Conservation (phyloP, 805 yeast genomes). For the Torulaspora maleeae region DNA sequence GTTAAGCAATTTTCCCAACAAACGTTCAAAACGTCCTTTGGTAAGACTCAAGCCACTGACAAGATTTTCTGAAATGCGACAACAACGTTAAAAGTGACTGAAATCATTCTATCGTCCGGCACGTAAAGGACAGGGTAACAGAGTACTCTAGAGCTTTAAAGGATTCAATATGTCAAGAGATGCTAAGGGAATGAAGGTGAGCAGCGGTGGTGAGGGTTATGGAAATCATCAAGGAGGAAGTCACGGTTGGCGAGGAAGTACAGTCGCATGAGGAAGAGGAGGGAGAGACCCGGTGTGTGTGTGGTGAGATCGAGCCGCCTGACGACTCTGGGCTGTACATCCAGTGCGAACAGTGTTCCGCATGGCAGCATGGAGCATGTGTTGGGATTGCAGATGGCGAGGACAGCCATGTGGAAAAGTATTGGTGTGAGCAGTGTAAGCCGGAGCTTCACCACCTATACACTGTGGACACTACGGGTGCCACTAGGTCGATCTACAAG, state of each 20-base stretch:
- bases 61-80: too few relatives aligned
- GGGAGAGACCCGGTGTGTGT: slow-evolving; percentile 44
- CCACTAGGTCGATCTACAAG: slow-evolving; percentile 28
- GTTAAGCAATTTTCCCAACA: not conserved
- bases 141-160: not conserved
- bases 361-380: slow-evolving; percentile 97
- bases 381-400: slow-evolving; percentile 71
- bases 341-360: slow-evolving; percentile 86
- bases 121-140: not conserved
- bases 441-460: slow-evolving; percentile 66
- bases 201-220: not conserved
- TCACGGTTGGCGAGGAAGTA: slow-evolving; percentile 20
- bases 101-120: not conserved
- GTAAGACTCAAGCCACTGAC: not conserved
- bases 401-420: slow-evolving; percentile 81
- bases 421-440: slow-evolving; percentile 89
- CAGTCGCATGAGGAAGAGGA: slow-evolving; percentile 39
- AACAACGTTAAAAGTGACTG: not conserved
- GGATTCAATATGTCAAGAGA: not conserved
- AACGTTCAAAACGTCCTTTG: not conserved
- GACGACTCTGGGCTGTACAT: slow-evolving; percentile 61
- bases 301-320: slow-evolving; percentile 43
- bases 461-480: slow-evolving; percentile 24
- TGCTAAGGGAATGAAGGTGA: not conserved
- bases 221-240: slow-evolving; percentile 6